phyloP scores from a whole-genome alignment of 1,284 basidiomycete species.

The Malassezia sp. region DNA sequence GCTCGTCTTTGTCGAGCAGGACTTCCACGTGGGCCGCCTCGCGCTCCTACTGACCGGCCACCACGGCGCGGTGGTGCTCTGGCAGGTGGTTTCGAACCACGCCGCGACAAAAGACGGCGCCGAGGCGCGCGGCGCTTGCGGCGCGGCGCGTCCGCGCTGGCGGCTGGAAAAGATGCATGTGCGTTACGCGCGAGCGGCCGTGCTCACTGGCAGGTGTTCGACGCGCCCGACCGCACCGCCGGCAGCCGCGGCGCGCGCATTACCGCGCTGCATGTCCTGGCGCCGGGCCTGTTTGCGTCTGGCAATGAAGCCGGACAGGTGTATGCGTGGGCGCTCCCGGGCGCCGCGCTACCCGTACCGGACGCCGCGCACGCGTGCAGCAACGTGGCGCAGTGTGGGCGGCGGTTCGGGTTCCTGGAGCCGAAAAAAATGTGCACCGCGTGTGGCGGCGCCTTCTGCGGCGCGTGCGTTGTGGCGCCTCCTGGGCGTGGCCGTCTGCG shows the following conservation, averaged over 20 bases:
- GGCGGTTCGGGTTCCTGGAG: constrained; percentile 34
- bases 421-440: constrained; percentile 21
- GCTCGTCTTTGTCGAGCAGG: constrained; percentile 67
- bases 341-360: constrained; percentile 3
- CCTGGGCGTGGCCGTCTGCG: neutral
- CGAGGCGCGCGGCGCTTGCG: constrained; percentile 7
- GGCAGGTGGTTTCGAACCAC: constrained; percentile 31
- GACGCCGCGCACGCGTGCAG: neutral
- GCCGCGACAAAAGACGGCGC: constrained; percentile 3
- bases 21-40: constrained; percentile 46
- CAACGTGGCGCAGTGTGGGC: constrained; percentile 21
- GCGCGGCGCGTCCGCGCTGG: constrained; percentile 7
- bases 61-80: constrained; percentile 33
- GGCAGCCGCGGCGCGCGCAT: constrained; percentile 12
- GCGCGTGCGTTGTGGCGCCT: constrained; percentile 17
- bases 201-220: constrained; percentile 1
- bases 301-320: constrained; percentile 35
- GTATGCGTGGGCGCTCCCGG: constrained; percentile 36
- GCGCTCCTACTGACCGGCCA: constrained; percentile 41
- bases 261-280: constrained; percentile 18
- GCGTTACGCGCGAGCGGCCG: neutral
- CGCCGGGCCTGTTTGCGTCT: constrained; percentile 22
- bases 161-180: constrained; percentile 5
- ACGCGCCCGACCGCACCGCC: too few species aligned
- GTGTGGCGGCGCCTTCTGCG: constrained; percentile 34